phyloP scores from a whole-genome alignment of 345 rosid species.

The Microcos paniculata region DNA sequence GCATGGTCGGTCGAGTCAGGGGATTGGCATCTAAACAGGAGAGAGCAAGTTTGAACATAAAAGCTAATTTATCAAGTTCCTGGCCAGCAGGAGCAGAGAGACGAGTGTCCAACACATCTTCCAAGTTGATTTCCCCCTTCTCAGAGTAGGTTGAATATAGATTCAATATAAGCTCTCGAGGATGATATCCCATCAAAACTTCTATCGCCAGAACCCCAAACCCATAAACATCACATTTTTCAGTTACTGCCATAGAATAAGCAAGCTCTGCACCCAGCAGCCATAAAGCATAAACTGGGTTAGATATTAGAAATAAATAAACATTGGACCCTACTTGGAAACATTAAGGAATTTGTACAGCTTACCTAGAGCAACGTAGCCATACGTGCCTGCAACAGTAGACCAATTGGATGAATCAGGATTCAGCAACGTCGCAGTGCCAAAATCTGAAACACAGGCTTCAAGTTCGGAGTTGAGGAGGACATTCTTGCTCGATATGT shows the following conservation, averaged over 20 bases:
- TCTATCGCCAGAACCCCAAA: neutral
- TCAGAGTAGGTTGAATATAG: neutral
- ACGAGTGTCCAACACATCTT: neutral
- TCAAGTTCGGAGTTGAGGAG: neutral
- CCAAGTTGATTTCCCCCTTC: neutral
- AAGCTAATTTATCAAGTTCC: neutral
- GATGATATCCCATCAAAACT: neutral
- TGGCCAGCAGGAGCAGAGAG: neutral
- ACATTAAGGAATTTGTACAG: neutral
- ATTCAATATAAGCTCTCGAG: neutral
- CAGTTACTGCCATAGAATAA: neutral
- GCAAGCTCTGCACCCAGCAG: neutral
- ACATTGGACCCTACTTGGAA: no score
- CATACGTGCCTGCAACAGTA: neutral
- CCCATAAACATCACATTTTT: neutral
- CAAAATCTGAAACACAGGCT: constrained; percentile 2
- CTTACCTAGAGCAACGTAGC: constrained; percentile 9
- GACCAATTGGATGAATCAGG: constrained; percentile 9
- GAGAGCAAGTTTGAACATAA: neutral
- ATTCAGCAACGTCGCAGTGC: neutral
- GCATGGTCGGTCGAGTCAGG: neutral
- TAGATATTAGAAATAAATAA: no score
- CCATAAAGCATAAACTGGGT: no score
- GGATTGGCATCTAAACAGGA: neutral
- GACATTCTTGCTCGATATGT: constrained; percentile 11